Percentiles rank a stretch among this genome's conserved stretches.
phyloP scores from a whole-genome alignment of 495 filamentous ascomycete species.

The Opeltia flavorubescens region DNA sequence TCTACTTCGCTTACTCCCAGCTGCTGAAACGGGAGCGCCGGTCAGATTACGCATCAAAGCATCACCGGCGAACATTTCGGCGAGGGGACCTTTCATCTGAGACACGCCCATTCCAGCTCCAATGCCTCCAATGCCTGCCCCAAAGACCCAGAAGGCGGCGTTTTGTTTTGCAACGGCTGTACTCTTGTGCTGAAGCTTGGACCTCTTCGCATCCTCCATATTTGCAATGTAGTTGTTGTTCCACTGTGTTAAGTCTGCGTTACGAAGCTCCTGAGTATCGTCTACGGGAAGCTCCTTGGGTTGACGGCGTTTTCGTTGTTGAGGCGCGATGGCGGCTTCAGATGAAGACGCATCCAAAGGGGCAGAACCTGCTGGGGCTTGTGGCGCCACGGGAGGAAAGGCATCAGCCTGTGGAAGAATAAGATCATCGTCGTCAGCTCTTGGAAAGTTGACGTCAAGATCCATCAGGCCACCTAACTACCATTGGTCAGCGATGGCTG shows the following conservation, averaged over 20 bases:
- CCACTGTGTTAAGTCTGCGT: constrained; percentile 42
- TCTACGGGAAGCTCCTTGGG: constrained; percentile 22
- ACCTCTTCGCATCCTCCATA: constrained; percentile 31
- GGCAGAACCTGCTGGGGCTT: constrained; percentile 3
- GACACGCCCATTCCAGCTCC: constrained; percentile 32
- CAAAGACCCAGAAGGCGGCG: constrained; percentile 37
- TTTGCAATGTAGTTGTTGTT: constrained; percentile 42
- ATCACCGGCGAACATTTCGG: constrained; percentile 38
- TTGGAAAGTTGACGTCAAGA: constrained; percentile 26
- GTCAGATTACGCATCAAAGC: constrained; percentile 33
- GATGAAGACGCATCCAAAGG: constrained; percentile 15
- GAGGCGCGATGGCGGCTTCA: constrained; percentile 10
- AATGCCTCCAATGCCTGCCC: constrained; percentile 41
- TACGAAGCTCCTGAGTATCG: constrained; percentile 33
- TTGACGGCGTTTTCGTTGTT: constrained; percentile 7
- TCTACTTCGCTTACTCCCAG: constrained; percentile 27
- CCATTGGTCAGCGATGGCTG: constrained; percentile 12
- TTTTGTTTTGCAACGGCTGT: constrained; percentile 38
- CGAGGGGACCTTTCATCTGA: constrained; percentile 29
- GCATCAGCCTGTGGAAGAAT: constrained; percentile 20
- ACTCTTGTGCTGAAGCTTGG: constrained; percentile 28
- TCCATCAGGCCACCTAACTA: constrained; percentile 30
- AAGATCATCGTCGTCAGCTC: constrained; percentile 19
- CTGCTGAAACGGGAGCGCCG: constrained; percentile 11
- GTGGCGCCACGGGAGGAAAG: constrained; percentile 13